Base-by-base conservation (phyloP, 306 rosid species). In the Phaseolus lunatus region DNA sequence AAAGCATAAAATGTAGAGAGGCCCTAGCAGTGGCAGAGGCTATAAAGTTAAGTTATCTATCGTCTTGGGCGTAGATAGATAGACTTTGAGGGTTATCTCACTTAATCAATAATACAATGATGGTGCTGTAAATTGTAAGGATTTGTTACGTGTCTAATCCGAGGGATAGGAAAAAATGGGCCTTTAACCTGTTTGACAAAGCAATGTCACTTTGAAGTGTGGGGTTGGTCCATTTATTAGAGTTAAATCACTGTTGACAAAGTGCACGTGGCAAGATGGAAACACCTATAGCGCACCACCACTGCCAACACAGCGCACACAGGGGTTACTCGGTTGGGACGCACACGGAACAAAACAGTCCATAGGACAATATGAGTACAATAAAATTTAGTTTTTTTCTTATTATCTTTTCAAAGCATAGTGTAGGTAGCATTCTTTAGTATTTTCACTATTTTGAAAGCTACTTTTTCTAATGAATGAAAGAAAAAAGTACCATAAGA, bases 221-320 rank as follows among this genome's bases (percentile, higher is more conserved):
- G 83, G 94, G 89, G 87, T 76, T 50, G 53, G 72, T 78, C 54
- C 85, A 87, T 84, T 85, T 78, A 84, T 61, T 65, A 70, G 78
- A 43, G 65, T 79, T 65, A 45, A 80, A 16, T 54, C 18, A 35
- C 58, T 57, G 49, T 77, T 69, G 52, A 10, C 18, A n/a, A 35
- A 52, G 5, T 13, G 22, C 63, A 82, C 79, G 82, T 79, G 90
- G 74, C 80, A 75, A 75, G 37, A 73, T 9, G 76, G 76, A 68
- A 39, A 67, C 84, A 73, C 49, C 20, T 20, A 63, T 56, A 67
- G 39, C 22, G 53, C 77, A 47, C 67, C 53, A 68, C n/a, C 49
- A 80, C 29, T 14, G 65, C 47, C 67, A 54, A 8, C 63, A 33
- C 71, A 65, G 72, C 85, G 69, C 37, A n/a, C 35, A 5, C 5